Evolutionary conservation across 2,329 filamentous ascomycete genomes (phyloP), one percentile per base, ranked within the genome.

Genomic region (Colletotrichum horii): DNA sequence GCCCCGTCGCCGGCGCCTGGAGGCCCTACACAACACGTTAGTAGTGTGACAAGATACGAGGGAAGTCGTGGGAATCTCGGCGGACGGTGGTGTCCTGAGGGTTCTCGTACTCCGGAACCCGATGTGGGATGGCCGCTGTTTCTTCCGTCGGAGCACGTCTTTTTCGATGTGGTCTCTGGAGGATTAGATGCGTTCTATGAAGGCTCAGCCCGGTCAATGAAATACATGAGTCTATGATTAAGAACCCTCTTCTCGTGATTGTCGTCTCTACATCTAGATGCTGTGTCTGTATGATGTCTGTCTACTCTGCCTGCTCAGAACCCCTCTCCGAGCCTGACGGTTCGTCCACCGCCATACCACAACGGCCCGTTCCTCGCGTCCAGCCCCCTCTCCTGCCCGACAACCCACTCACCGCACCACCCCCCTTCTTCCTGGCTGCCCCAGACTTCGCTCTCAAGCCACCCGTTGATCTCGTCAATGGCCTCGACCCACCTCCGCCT

Each of bases 311-410:
- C 28, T 34, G 26, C 58, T 80, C 78, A 93, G 81, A 92, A 93
- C 0, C 92, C 92, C 82, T 93, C 91, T 22, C 92, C 92, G 22
- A 89, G 70, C 80, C 89, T 85, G 75, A 98, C 88, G 5, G 92
- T 94, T 77, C 94, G 90, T 1, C 96, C 96, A 30, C 93, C 94
- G 43, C 94, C 96, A 85, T 98, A 98, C 96, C 96, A 98, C 60
- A 98, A 84, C 8, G 89, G 88, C 0, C 96, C 96, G 77, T 90
- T 91, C 60, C 95, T 91, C 74, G 92, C 92, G 80, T 96, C 94
- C 70, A 98, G 85, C 0, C 96, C 96, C 79, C 89, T 93, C 83
- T 96, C 95, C 79, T 97, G 91, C 0, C 96, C 96, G n/a, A 98
- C 92, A 28, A 94, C 86, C 96, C 96, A 98, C 81, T 97, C 94